Base-by-base conservation (phyloP, 1,284 basidiomycete genomes). In the Pyrrhoderma noxium region DNA sequence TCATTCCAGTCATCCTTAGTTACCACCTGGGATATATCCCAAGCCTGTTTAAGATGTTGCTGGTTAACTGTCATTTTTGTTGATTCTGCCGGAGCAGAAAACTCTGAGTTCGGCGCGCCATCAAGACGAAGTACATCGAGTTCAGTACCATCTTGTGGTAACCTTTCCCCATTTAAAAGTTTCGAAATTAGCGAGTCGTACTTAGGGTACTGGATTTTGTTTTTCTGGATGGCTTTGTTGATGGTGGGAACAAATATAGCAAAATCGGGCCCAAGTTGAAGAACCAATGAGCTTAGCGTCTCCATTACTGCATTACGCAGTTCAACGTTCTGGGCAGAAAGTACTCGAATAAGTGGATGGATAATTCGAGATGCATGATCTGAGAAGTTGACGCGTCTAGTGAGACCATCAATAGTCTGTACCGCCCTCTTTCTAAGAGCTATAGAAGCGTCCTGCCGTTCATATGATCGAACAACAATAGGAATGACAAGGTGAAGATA, bases 321-420 rank as follows among this genome's bases (percentile, higher is more conserved):
- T 55, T 99, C 95, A 14, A 63, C 56, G 50, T 89, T 89, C 57
- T 79, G 85, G n/a, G 75, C 75, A 39, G 85, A 82, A 49, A 99
- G 72, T 3, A 97, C 89, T 42, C 96, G 81, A 37, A 94, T 87
- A 13, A 99, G 75, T 2, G 96, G 95, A 62, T 98, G 96, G 21
- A 99, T 91, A 61, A 99, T 97, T 43, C 95, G 81, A 16, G 93
- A 96, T 7, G 95, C 93, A 62, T 99, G 94, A 63, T 99, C 96
- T n/a, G 91, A 94, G 64, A 99, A 97, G 69, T 99, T 98, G 61
- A 99, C 93, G 57, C 95, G 84, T 58, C 87, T 80, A 13, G 93
- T 93, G 16, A 99, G 71, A 25, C 90, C 89, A 41, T 93, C 93
- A 16, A 98, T 89, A 0, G 93, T 95, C 56, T 89, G 81, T 45